Percentiles rank a stretch among this genome's conserved stretches.
phyloP scores from a whole-genome alignment of 441 rosid species.

The Erysimum pusillum region DNA sequence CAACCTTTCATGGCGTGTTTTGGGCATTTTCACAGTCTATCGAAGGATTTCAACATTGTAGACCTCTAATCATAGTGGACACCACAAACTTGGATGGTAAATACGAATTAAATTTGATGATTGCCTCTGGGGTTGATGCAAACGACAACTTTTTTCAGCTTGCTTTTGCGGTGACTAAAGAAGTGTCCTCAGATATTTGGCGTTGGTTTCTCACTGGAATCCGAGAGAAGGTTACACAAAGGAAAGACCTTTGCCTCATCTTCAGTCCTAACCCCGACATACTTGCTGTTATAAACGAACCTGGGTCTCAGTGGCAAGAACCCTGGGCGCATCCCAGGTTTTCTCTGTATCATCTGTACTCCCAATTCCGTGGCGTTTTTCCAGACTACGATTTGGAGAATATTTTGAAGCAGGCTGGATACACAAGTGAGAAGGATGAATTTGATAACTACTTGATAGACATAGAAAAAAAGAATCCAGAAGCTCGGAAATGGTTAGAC shows the following conservation, averaged over 20 bases:
- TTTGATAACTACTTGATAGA: background rate
- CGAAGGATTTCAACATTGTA: conserved; percentile 28
- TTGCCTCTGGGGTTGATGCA: background rate
- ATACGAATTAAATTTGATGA: conserved; percentile 10
- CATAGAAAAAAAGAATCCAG: background rate
- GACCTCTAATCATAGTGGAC: conserved; percentile 16
- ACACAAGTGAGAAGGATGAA: background rate
- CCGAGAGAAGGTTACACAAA: conserved; percentile 2
- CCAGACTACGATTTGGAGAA: background rate
- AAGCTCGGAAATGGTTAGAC: conserved; percentile 4
- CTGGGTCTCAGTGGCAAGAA: background rate
- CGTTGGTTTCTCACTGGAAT: conserved; percentile 11
- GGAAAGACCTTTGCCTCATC: conserved; percentile 7
- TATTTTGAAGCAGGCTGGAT: background rate
- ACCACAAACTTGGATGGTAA: background rate
- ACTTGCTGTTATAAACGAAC: background rate
- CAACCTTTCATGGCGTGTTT: conserved; percentile 3
- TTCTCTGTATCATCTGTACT: background rate
- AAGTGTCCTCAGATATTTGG: background rate
- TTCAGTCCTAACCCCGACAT: background rate
- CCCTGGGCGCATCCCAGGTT: conserved; percentile 34
- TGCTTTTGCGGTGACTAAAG: background rate
- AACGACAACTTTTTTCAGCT: background rate
- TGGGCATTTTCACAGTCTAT: conserved; percentile 24
- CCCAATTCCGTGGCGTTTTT: background rate